Base-by-base conservation (phyloP, 768 basidiomycete species). In the Suillus weaverae region DNA sequence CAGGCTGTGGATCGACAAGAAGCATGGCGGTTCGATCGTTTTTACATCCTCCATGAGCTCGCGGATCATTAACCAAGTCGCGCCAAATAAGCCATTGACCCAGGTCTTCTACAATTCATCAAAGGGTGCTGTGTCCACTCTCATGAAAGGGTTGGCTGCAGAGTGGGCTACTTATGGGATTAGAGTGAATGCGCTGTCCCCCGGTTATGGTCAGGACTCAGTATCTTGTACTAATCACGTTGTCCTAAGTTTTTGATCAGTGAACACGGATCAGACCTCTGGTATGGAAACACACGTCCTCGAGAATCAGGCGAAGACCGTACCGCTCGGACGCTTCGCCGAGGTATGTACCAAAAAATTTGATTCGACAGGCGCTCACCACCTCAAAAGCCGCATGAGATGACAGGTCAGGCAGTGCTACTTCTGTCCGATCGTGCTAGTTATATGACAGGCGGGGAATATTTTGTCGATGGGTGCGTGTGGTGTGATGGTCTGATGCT, bases 11-110 rank as follows among this genome's bases (percentile, higher is more conserved):
- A 73, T 72, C 0, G 74, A 80, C 0, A 62, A 70, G n/a, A 73
- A 80, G 3, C 16, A 61, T 68, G 7, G 70, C 16, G 85, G 85
- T 0, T 86, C 87, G 0, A 89, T 89, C 63, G 85, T 89, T 48
- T 83, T 89, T 64, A 87, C 83, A 0, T 83, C 85, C 1, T 87
- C 86, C 8, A 90, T 89, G 88, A 85, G 84, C 66, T 88, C 86
- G 1, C 84, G 84, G 62, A 88, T 89, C 65, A 86, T 88, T 72
- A 89, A 89, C 65, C 81, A 84, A 67, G 67, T 77, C 3, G 74
- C 68, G 1, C 70, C 73, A 38, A 84, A 83, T 69, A 70, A 79
- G 67, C 77, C 86, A 5, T 73, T 88, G 51, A 83, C 82, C 11
- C 88, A 88, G 75, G 86, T 83, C 0, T 33, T 69, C 62, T 35